Conservation (phyloP, 2,329 filamentous ascomycete species). For the Sporothrix phasma region DNA sequence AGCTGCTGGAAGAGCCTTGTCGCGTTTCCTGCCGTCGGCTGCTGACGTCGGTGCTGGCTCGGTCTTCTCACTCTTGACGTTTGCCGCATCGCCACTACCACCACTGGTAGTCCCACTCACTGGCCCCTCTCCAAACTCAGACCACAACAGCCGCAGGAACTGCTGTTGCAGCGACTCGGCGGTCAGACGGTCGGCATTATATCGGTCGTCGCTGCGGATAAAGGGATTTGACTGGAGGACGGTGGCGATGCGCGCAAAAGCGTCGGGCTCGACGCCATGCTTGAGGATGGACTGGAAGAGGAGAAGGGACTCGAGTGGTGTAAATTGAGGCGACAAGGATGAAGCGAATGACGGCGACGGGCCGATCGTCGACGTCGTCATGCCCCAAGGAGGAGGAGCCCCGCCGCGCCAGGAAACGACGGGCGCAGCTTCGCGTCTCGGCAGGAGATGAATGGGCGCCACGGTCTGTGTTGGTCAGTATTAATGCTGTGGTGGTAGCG, state of each 20-base stretch:
- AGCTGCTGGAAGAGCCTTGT: not conserved
- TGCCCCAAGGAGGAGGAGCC: slow-evolving; percentile 23
- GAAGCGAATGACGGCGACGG: not conserved
- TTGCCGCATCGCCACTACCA: not conserved
- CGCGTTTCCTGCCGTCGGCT: slow-evolving; percentile 27
- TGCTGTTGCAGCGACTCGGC: slow-evolving; percentile 70
- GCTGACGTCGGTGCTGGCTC: too few species aligned
- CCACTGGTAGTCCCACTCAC: slow-evolving; percentile 33
- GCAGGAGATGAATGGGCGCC: slow-evolving; percentile 29
- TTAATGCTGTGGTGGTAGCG: not conserved
- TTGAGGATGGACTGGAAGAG: slow-evolving; percentile 27
- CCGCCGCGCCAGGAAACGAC: slow-evolving; percentile 27
- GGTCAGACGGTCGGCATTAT: slow-evolving; percentile 63
- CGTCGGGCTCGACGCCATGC: slow-evolving; percentile 24
- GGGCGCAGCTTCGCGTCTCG: slow-evolving; percentile 26
- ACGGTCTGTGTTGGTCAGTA: slow-evolving; percentile 20
- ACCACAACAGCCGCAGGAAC: slow-evolving; percentile 62
- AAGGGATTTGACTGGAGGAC: slow-evolving; percentile 63
- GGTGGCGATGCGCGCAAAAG: slow-evolving; percentile 34
- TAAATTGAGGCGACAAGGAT: too few species aligned
- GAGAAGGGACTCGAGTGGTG: slow-evolving; percentile 29
- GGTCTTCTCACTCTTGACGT: slow-evolving; percentile 37
- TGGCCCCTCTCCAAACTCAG: slow-evolving; percentile 44
- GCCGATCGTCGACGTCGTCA: slow-evolving; percentile 25
- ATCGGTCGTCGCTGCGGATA: slow-evolving; percentile 59